Base-by-base conservation (phyloP, 768 basidiomycete genomes). In the Boletus rex-veris region DNA sequence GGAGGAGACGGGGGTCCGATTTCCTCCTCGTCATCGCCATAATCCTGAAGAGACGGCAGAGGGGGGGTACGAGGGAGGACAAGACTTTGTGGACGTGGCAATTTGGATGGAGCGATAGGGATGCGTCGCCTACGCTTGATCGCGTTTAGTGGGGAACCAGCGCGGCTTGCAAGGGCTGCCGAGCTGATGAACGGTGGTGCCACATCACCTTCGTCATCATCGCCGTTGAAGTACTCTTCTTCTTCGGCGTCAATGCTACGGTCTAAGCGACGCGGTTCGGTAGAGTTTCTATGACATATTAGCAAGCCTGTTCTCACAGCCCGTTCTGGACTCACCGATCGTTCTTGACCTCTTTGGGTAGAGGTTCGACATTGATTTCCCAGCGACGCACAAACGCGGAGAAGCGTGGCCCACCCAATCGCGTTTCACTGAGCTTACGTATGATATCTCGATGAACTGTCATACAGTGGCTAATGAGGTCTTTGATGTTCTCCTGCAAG, bases 291-390 rank as follows among this genome's bases (percentile, higher is more conserved):
- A 59, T 40, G 33, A 48, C 37, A 58, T 53, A 51, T 61, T 50
- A 55, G 55, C 28, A 55, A 52, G 45, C 5, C 11, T 49, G 26
- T 38, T 33, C 45, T 38, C 48, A 37, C 19, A 26, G 26, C 33
- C 15, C 35, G 66, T 70, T 39, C 33, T 19, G 1, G 30, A 61
- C 72, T 54, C 68, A 87, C 84, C 76, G 80, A 53, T 81, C 78
- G 42, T 73, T 63, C 60, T 79, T 80, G 39, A 73, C 67, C 41
- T 77, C 77, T 45, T 74, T 74, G 35, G 85, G 84, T 57, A 78
- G 79, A 30, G 87, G 88, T 57, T 95, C 91, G 56, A 86, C 86
- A 72, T 95, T 97, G 77, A 94, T 92, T 70, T 98, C 97, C 82
- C 88, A 94, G 45, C 87, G 81, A 40, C 83, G 77, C 54, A 91